A percentile compares a stretch with the other conserved stretches of the same genome.
These are phyloP conservation scores for Micromonas commoda DNA, from an alignment of 139 green algal species.

Conservation along the genomic window DNA sequence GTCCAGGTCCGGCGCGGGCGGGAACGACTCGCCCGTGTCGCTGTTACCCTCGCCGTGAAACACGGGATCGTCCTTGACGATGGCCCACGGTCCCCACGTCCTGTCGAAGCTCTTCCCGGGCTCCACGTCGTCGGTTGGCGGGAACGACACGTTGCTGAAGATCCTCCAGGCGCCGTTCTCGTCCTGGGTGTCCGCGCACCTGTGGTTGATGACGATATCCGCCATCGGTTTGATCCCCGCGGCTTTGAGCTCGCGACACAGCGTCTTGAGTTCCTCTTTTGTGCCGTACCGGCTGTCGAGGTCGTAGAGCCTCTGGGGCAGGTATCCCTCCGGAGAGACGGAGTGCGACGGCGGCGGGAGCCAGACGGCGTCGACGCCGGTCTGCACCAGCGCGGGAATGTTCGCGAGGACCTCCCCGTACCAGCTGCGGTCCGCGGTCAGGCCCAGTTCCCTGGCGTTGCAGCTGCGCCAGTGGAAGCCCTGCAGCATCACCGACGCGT, in stretches of 20 bases:
- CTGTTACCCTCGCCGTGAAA: conserved; percentile 47
- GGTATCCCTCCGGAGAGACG: conserved; percentile 72
- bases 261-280: conserved; percentile 28
- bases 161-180: conserved; percentile 36
- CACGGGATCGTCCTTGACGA: conserved; percentile 60
- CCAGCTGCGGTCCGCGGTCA: background rate
- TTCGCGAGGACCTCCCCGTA: background rate
- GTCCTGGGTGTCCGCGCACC: conserved; percentile 35
- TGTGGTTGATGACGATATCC: conserved; percentile 54
- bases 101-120: conserved; percentile 41
- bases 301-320: conserved; percentile 48
- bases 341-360: conserved; percentile 83
- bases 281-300: conserved; percentile 45
- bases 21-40: conserved; percentile 56
- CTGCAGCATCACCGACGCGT: background rate
- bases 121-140: conserved; percentile 21
- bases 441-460: background rate
- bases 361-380: conserved; percentile 86
- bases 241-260: conserved; percentile 21
- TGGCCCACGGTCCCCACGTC: conserved; percentile 76
- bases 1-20: conserved; percentile 77
- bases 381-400: background rate
- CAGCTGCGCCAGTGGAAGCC: background rate
- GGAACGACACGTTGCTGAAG: background rate
- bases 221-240: conserved; percentile 26